A percentile compares a stretch with the other conserved stretches of the same genome.
Conservation (phyloP, 1,139 yeast genomes). For the Lodderomyces orthopsilosis region DNA sequence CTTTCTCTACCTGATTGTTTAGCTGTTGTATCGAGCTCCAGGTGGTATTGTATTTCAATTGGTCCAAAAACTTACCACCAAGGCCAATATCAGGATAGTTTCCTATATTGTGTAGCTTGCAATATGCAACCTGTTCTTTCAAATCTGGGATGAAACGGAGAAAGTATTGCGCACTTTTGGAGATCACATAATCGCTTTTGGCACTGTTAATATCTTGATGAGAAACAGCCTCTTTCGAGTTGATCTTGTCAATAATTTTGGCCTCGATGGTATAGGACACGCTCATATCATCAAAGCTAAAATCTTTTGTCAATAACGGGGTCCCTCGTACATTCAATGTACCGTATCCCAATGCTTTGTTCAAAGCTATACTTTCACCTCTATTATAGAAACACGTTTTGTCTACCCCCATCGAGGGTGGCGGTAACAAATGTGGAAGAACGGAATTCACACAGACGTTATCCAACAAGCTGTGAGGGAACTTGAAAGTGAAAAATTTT, state of each 20-base stretch:
- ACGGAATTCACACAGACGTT: constrained; percentile 54
- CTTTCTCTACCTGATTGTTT: constrained; percentile 33
- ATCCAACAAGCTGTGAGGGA: constrained; percentile 59
- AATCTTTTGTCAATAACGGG: constrained; percentile 42
- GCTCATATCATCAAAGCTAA: constrained; percentile 41
- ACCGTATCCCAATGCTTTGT: constrained; percentile 47
- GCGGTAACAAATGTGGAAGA: constrained; percentile 54
- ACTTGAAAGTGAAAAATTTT: constrained; percentile 61
- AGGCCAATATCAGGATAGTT: constrained; percentile 30
- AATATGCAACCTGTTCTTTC: constrained; percentile 28
- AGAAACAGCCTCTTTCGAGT: constrained; percentile 28
- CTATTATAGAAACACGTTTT: constrained; percentile 36
- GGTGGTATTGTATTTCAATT: constrained; percentile 25
- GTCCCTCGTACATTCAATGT: constrained; percentile 40
- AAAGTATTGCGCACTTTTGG: constrained; percentile 38
- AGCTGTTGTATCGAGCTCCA: constrained; percentile 34
- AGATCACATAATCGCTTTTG: constrained; percentile 32
- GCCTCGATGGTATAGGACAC: constrained; percentile 45
- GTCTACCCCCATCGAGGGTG: constrained; percentile 66
- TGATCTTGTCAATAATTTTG: constrained; percentile 39
- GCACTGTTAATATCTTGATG: constrained; percentile 42
- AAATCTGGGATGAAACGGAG: constrained; percentile 43
- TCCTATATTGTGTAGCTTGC: constrained; percentile 21
- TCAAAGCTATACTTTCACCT: constrained; percentile 35
- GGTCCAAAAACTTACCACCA: constrained; percentile 34